Percentiles rank a stretch among this genome's conserved stretches.
These are phyloP conservation scores for Aspergillus sp. DNA, from an alignment of 2,329 filamentous ascomycete genomes.

Conservation along the genomic window DNA sequence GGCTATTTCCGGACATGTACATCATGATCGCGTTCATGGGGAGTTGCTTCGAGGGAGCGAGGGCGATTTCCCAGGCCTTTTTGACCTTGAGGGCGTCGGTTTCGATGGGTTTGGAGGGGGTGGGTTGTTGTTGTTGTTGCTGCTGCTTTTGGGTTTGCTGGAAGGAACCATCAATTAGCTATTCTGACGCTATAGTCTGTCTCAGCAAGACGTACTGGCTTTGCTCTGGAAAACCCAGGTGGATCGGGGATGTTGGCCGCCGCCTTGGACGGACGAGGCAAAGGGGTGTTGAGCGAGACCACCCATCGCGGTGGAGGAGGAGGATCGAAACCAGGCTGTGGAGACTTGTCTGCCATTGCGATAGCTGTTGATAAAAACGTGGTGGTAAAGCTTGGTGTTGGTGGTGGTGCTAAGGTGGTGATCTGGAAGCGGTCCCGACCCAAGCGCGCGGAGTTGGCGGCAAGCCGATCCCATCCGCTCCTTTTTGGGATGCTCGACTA, in stretches of 20 bases:
- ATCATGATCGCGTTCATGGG: constrained; percentile 99
- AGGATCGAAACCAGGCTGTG: constrained; percentile 20
- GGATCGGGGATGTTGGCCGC: constrained; percentile 67
- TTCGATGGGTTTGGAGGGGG: constrained; percentile 55
- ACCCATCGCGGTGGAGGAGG: constrained; percentile 71
- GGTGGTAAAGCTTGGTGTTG: constrained; percentile 1
- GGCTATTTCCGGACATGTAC: constrained; percentile 99
- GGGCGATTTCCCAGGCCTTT: constrained; percentile 95
- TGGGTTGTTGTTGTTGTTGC: constrained; percentile 21
- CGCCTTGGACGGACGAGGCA: constrained; percentile 58
- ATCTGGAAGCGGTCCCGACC: constrained; percentile 12
- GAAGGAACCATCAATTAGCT: background rate
- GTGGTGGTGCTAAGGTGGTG: constrained; percentile 13
- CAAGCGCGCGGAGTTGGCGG: constrained; percentile 20
- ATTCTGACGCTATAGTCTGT: too few relatives aligned
- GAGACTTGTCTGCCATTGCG: constrained; percentile 12
- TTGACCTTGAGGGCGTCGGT: constrained; percentile 96
- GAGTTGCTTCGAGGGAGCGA: constrained; percentile 85
- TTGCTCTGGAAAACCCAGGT: constrained; percentile 65
- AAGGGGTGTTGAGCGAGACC: constrained; percentile 65
- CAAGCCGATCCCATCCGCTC: constrained; percentile 13
- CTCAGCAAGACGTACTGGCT: constrained; percentile 10
- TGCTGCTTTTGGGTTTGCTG: constrained; percentile 17
- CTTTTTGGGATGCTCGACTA: constrained; percentile 11
- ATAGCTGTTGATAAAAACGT: constrained; percentile 4